These are phyloP conservation scores for Ilyonectria mors-panacis DNA, from an alignment of 2,329 filamentous ascomycete species.

Conservation along the genomic window DNA sequence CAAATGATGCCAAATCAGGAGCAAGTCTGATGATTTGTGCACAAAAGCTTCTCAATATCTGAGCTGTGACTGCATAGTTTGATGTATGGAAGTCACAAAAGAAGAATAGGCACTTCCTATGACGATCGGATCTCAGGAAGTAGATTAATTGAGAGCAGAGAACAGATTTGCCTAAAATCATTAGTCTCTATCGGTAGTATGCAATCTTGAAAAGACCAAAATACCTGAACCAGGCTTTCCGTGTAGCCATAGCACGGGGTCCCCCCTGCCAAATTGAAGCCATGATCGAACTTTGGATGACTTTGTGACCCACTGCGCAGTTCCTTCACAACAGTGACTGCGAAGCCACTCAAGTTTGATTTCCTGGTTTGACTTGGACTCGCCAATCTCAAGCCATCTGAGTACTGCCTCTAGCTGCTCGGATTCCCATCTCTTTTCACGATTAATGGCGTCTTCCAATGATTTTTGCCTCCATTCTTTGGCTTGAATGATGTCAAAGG, in stretches of 20 bases:
- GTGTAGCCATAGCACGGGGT: slow-evolving; percentile 15
- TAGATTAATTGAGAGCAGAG: slow-evolving; percentile 11
- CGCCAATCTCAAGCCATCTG: slow-evolving; percentile 16
- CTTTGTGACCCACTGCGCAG: slow-evolving; percentile 12
- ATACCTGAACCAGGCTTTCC: slow-evolving; percentile 26
- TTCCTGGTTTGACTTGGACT: slow-evolving; percentile 10
- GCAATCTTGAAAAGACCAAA: neutral
- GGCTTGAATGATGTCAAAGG: slow-evolving; percentile 10
- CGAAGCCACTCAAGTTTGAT: slow-evolving; percentile 14
- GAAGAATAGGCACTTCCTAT: slow-evolving; percentile 10
- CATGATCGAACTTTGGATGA: slow-evolving; percentile 8
- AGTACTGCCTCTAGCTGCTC: slow-evolving; percentile 7
- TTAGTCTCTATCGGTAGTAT: neutral
- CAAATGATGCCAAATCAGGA: slow-evolving; percentile 1
- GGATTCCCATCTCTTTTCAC: slow-evolving; percentile 5
- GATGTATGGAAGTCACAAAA: slow-evolving; percentile 17
- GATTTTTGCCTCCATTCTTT: slow-evolving; percentile 11
- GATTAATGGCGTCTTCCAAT: neutral
- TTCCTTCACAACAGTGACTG: slow-evolving; percentile 12
- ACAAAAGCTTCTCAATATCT: neutral
- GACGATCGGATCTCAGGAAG: slow-evolving; percentile 7
- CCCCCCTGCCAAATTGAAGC: slow-evolving; percentile 14
- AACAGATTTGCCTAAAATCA: slow-evolving; percentile 21
- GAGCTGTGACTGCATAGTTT: neutral
- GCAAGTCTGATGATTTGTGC: neutral